Evolutionary conservation across 495 filamentous ascomycete genomes (phyloP).

Genomic region (Trichoderma gamsii): DNA sequence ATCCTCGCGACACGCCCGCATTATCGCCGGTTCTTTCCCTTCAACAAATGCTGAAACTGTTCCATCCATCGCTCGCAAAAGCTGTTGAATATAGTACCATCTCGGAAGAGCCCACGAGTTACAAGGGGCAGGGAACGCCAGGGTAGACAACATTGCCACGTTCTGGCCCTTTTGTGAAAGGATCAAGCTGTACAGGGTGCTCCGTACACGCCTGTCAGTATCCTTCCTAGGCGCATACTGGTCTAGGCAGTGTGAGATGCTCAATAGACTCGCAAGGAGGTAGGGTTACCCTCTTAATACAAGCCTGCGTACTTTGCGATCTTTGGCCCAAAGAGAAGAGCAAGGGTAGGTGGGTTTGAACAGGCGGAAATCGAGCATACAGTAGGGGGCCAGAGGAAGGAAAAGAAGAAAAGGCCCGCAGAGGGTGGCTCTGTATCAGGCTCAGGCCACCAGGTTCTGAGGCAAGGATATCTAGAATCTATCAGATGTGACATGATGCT

Average conservation of each 20-base stretch:
- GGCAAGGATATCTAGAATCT: conserved; percentile 5
- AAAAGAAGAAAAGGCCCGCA: conserved; percentile 1
- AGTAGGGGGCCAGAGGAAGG: not conserved
- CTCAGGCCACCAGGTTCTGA: not conserved
- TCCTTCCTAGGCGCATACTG: not conserved
- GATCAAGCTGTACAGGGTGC: not conserved
- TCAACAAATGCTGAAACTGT: not conserved
- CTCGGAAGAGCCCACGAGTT: conserved; percentile 1
- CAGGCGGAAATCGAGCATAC: not conserved
- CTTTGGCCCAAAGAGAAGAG: not conserved
- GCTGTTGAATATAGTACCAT: not conserved
- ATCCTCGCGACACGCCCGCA: not conserved
- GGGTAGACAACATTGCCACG: not conserved
- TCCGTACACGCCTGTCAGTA: not conserved
- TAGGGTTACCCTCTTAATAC: not conserved
- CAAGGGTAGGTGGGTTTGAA: not conserved
- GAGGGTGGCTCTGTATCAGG: conserved; percentile 1
- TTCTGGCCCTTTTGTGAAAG: not conserved
- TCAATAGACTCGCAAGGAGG: not conserved
- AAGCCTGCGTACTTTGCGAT: not conserved
- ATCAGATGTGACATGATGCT: conserved; percentile 12
- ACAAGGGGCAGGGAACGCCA: not conserved
- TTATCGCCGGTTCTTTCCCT: conserved; percentile 1
- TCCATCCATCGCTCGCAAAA: not conserved
- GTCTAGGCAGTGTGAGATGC: not conserved